Conservation (phyloP, 352 stramenopile genomes). For the Phytophthora pseudosyringae region DNA sequence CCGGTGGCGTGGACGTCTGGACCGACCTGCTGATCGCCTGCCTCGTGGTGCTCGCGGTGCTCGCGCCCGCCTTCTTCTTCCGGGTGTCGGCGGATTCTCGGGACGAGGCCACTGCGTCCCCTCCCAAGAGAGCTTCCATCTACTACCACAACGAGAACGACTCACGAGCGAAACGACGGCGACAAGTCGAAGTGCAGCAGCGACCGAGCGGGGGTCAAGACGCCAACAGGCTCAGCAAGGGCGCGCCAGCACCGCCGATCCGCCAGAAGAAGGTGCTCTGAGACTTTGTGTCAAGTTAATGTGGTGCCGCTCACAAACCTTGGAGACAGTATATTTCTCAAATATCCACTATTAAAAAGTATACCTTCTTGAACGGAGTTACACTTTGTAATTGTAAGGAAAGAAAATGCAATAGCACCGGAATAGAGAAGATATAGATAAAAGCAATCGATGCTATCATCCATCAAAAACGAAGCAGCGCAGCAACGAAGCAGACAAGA, state of each 20-base stretch:
- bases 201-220: slow-evolving; percentile 1
- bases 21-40: slow-evolving; percentile 63
- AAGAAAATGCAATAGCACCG: background rate
- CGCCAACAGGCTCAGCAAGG: background rate
- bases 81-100: slow-evolving; percentile 13
- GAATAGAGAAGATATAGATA: background rate
- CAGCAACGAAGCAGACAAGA: slow-evolving; percentile 22
- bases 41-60: slow-evolving; percentile 68
- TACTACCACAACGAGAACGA: slow-evolving; percentile 8
- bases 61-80: slow-evolving; percentile 71
- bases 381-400: background rate
- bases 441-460: slow-evolving; percentile 11
- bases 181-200: slow-evolving; percentile 17
- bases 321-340: slow-evolving; percentile 11
- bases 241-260: background rate
- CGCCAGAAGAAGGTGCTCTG: slow-evolving; percentile 10
- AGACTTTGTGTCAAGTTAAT: slow-evolving; percentile 1
- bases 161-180: slow-evolving; percentile 1
- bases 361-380: background rate
- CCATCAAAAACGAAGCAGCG: slow-evolving; percentile 8
- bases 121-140: slow-evolving; percentile 1
- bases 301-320: slow-evolving; percentile 11
- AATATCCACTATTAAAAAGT: slow-evolving; percentile 3
- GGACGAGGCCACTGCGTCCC: background rate
- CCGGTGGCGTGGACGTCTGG: slow-evolving; percentile 47